Percentiles rank a stretch among this genome's conserved stretches.
phyloP scores from a whole-genome alignment of 148 eudicot genomes.

The Chenopodium suecicum region DNA sequence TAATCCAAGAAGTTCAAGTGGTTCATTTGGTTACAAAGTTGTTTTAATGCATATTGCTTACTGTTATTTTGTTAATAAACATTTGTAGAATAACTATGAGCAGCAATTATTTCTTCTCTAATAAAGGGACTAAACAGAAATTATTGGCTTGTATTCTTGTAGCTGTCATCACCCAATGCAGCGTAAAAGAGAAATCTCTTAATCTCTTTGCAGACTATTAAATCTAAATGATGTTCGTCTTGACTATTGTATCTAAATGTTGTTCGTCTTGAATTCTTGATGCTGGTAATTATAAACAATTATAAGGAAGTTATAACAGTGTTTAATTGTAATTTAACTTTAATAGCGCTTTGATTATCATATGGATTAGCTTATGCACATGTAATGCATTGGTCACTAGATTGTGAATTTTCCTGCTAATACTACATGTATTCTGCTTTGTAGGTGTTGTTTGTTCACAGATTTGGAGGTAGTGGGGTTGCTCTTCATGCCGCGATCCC shows the following conservation, averaged over 20 bases:
- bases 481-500: constrained; percentile 25
- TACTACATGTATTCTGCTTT: not conserved
- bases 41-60: not conserved
- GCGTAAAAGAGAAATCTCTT: not conserved
- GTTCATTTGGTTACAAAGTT: not conserved
- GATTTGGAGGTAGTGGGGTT: constrained; percentile 40
- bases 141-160: not conserved
- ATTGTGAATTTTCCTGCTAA: not conserved
- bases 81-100: not conserved
- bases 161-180: not conserved
- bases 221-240: not conserved
- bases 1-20: not conserved
- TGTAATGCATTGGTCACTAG: not conserved
- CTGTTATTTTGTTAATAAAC: not conserved
- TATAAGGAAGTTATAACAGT: not conserved
- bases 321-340: not conserved
- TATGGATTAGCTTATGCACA: not conserved
- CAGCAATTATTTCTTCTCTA: not conserved
- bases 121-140: not conserved
- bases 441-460: constrained; percentile 49
- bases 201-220: not conserved
- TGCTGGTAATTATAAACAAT: not conserved
- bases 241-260: not conserved
- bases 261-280: not conserved
- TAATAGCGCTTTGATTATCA: not conserved